Percentiles rank a stretch among this genome's conserved stretches.
phyloP scores from a whole-genome alignment of 345 rosid species.

The Isatis tinctoria region DNA sequence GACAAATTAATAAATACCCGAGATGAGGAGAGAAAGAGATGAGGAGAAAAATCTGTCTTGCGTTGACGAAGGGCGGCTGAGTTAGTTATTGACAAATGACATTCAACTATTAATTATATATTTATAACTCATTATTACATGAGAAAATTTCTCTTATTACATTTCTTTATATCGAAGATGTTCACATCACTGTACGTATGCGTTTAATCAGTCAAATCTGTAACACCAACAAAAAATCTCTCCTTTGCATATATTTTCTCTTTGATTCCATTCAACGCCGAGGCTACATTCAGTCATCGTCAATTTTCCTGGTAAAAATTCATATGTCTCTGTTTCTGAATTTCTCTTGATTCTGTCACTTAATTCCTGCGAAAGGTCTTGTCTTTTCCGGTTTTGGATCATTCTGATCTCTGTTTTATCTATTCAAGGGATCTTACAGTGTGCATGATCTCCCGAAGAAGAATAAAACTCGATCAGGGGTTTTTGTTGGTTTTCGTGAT shows the following conservation, averaged over 20 bases:
- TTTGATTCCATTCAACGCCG: background rate
- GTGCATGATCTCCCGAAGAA: background rate
- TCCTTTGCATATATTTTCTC: constrained; percentile 1
- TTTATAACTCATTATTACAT: background rate
- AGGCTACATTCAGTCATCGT: background rate
- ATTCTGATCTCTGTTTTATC: constrained; percentile 10
- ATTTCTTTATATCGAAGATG: background rate
- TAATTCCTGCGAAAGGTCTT: constrained; percentile 18
- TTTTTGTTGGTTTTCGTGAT: background rate
- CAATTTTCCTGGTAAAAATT: background rate
- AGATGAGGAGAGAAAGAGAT: too few species aligned
- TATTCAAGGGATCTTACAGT: background rate
- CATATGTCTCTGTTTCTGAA: background rate
- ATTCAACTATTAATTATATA: background rate
- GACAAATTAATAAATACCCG: too few species aligned
- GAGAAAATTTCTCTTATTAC: too few species aligned
- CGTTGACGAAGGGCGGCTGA: constrained; percentile 17
- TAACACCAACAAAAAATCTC: background rate
- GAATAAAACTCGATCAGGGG: background rate
- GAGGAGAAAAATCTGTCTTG: background rate
- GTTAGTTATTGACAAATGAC: constrained; percentile 6
- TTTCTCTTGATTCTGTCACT: background rate
- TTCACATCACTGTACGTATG: constrained; percentile 6
- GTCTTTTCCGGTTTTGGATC: background rate
- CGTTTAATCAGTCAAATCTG: constrained; percentile 31